Conservation (phyloP, 345 rosid species). For the Brassica cretica region DNA sequence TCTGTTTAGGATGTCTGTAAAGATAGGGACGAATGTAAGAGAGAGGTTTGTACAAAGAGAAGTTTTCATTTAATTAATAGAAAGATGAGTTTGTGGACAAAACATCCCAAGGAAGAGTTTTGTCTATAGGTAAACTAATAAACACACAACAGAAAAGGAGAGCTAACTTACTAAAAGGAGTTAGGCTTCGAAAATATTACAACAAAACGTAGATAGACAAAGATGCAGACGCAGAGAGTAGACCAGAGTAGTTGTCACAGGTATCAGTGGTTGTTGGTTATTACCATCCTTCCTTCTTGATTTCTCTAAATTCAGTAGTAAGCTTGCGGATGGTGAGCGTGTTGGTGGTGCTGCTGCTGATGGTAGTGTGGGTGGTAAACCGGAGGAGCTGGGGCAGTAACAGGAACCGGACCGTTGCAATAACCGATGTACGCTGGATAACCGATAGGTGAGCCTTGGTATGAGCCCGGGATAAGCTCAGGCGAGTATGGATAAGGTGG, state of each 20-base stretch:
- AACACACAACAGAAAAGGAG: constrained; percentile 28
- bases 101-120: neutral
- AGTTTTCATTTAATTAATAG: constrained; percentile 17
- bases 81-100: constrained; percentile 23
- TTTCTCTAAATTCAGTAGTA: constrained; percentile 41
- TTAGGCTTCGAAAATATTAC: constrained; percentile 39
- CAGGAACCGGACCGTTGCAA: constrained; percentile 34
- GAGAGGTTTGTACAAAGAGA: constrained; percentile 21
- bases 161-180: constrained; percentile 28
- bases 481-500: constrained; percentile 40
- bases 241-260: constrained; percentile 25
- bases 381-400: constrained; percentile 37
- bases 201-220: constrained; percentile 29
- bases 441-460: constrained; percentile 35
- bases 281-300: constrained; percentile 34
- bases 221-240: constrained; percentile 22
- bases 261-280: constrained; percentile 33
- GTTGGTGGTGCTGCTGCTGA: constrained; percentile 33
- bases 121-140: neutral
- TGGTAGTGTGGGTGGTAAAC: constrained; percentile 40
- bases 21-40: neutral
- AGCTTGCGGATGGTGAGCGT: constrained; percentile 38
- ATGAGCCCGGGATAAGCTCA: constrained; percentile 28
- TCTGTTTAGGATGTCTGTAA: too few relatives aligned
- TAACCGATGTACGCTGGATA: constrained; percentile 38